Base-by-base conservation (phyloP, 306 rosid species). In the Corylus heterophylla region DNA sequence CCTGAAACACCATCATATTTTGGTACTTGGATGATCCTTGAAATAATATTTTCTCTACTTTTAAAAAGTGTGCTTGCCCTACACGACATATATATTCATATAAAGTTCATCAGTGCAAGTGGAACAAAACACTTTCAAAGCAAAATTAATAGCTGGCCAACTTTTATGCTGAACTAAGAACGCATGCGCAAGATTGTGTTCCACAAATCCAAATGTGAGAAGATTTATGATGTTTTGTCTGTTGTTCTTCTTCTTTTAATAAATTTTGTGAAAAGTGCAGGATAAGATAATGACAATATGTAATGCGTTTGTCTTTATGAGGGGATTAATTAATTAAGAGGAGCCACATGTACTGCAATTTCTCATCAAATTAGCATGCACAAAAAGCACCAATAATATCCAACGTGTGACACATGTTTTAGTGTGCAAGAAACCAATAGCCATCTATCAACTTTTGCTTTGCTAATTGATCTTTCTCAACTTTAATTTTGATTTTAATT, bases 1-100 rank as follows among this genome's bases (percentile, higher is more conserved):
- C 93, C 93, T 91, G 82, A 83, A 91, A 89, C 51, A 87, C 96
- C 78, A 87, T 77, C 90, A 89, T 86, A 70, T 74, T 74, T 82
- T 91, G 93, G 78, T 79, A 86, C 56, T 87, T 76, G 55, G 91
- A 91, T 47, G 82, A 89, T 76, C 91, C 96, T 76, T 86, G 82
- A 78, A 87, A 91, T 70, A 85, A 74, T 59, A 89, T 45, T 25
- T 91, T 86, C 67, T 87, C 96, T 5, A 89, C 79, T 84, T 89
- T 91, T 83, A 89, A 81, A 75, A 87, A 87, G 82, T 87, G 96
- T 18, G 93, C 93, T 79, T 91, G 81, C 7, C 93, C 96, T 91
- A 79, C 71, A 82, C 64, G 61, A 78, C 17, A 50, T 10, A 71
- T 66, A 50, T 16, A 71, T 66, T 27, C 25, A 73, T 29, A 31